Evolutionary conservation across 2,329 filamentous ascomycete species (phyloP).

Genomic region (Onygena corvina): DNA sequence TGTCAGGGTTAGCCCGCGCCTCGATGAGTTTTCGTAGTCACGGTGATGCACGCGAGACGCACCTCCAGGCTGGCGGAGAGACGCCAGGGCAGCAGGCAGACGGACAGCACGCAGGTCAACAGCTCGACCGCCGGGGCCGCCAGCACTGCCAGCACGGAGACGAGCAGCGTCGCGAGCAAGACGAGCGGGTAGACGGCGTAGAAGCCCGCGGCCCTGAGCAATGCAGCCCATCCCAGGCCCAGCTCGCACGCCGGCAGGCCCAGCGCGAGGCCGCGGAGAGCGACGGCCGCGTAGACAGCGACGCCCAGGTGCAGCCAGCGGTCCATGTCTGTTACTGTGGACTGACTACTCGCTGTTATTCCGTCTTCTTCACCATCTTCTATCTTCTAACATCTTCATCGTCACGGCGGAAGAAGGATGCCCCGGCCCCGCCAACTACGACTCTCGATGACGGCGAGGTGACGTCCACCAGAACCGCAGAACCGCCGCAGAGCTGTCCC

Average conservation of each 20-base stretch:
- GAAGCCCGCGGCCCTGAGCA: conserved; percentile 24
- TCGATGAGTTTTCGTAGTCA: too few relatives aligned
- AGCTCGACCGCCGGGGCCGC: conserved; percentile 40
- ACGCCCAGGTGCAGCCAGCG: not conserved
- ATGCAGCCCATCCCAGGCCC: conserved; percentile 9
- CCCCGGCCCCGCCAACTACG: too few relatives aligned
- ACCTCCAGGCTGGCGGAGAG: conserved; percentile 47
- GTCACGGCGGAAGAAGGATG: too few relatives aligned
- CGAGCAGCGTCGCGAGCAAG: conserved; percentile 29
- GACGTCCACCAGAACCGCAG: too few relatives aligned
- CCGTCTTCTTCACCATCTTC: too few relatives aligned
- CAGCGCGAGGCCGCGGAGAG: not conserved
- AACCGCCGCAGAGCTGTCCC: too few relatives aligned
- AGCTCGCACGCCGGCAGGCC: not conserved
- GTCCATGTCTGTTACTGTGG: not conserved
- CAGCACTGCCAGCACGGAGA: conserved; percentile 30
- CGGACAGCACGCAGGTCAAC: conserved; percentile 30
- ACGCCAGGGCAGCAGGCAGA: conserved; percentile 39
- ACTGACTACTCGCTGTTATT: too few relatives aligned
- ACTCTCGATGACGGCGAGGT: too few relatives aligned
- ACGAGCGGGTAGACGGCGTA: conserved; percentile 30
- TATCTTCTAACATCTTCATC: too few relatives aligned
- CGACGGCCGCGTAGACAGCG: not conserved
- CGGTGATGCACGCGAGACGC: conserved; percentile 18
- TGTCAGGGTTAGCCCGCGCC: conserved; percentile 18